A percentile compares a stretch with the other conserved stretches of the same genome.
These are phyloP conservation scores for Solanum commersonii DNA, from an alignment of 257 asterid species.

Conservation along the genomic window DNA sequence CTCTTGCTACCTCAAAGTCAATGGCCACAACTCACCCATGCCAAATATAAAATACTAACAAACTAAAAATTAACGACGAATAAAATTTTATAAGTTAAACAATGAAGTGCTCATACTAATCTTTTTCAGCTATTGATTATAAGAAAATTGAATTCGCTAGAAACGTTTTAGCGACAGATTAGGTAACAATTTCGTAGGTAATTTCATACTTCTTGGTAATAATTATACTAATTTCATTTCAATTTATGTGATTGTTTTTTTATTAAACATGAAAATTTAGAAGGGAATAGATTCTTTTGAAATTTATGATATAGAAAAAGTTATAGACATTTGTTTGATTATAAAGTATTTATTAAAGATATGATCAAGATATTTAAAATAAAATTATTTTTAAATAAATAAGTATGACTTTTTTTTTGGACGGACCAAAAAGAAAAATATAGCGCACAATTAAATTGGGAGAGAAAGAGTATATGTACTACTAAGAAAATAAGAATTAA, in stretches of 20 bases:
- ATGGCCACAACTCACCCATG: neutral
- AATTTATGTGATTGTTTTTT: too few relatives aligned
- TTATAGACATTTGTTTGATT: too few relatives aligned
- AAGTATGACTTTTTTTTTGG: neutral
- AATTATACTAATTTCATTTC: neutral
- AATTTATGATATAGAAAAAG: too few relatives aligned
- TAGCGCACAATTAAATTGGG: neutral
- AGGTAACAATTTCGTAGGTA: neutral
- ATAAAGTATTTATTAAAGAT: neutral
- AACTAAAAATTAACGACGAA: neutral
- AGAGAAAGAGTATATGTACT: neutral
- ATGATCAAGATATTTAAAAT: neutral
- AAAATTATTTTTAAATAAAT: neutral
- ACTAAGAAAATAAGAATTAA: too few relatives aligned
- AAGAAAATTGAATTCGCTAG: neutral
- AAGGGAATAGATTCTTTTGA: neutral
- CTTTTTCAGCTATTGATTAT: neutral
- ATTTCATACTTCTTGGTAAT: too few relatives aligned
- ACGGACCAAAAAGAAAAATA: neutral
- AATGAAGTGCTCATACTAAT: too few relatives aligned
- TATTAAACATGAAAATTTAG: neutral
- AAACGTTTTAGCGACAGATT: neutral
- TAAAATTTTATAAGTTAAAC: neutral
- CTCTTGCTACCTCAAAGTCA: neutral
- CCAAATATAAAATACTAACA: neutral